These are phyloP conservation scores for Cryptococcus maquisensis DNA, from an alignment of 1,284 basidiomycete genomes.

Conservation along the genomic window DNA sequence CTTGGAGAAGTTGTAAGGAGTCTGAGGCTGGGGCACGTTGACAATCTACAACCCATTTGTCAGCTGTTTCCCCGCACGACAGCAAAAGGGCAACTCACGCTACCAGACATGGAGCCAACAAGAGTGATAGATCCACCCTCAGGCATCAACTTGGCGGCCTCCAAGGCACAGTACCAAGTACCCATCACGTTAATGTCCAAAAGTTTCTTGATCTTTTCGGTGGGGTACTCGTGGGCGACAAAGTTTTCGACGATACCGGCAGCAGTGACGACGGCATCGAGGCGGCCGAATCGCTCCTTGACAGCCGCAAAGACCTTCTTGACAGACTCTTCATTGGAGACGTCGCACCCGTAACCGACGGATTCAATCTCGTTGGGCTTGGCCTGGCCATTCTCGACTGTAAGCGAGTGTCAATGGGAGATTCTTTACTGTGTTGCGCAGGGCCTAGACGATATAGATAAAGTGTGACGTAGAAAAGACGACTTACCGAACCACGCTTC, in stretches of 20 bases:
- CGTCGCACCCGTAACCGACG: slow-evolving; percentile 80
- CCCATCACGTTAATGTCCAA: slow-evolving; percentile 94
- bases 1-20: slow-evolving; percentile 92
- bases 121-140: slow-evolving; percentile 76
- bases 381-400: slow-evolving; percentile 60
- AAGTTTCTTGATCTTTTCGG: slow-evolving; percentile 72
- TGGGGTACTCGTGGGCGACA: slow-evolving; percentile 84
- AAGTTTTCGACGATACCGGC: slow-evolving; percentile 92
- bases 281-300: slow-evolving; percentile 69
- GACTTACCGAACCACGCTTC: slow-evolving; percentile 55
- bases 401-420: not conserved
- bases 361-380: slow-evolving; percentile 62
- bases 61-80: not conserved
- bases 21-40: slow-evolving; percentile 84
- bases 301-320: slow-evolving; percentile 65
- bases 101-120: slow-evolving; percentile 85
- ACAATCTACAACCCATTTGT: slow-evolving; percentile 58
- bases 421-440: not conserved
- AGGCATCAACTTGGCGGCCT: slow-evolving; percentile 67
- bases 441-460: no score
- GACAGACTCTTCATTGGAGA: slow-evolving; percentile 75
- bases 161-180: slow-evolving; percentile 84
- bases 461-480: not conserved
- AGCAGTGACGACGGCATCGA: slow-evolving; percentile 82
- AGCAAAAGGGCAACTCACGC: slow-evolving; percentile 55